phyloP scores from a whole-genome alignment of 768 basidiomycete species.

The Boletus rufocinnamomeus region DNA sequence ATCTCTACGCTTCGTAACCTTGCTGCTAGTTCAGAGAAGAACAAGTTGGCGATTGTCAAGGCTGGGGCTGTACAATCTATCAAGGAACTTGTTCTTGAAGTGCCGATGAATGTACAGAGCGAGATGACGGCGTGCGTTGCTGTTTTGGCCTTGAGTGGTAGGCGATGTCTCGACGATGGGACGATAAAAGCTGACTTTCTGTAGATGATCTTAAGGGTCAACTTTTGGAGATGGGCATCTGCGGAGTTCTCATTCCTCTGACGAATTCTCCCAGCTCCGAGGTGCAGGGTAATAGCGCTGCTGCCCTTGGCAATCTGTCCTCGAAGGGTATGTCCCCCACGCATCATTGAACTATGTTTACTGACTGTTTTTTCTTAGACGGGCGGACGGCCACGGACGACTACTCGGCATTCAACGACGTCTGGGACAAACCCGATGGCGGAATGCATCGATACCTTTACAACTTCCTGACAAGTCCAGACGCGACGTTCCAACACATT shows the following conservation, averaged over 20 bases:
- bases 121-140: conserved; percentile 99
- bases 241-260: conserved; percentile 94
- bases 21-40: conserved; percentile 96
- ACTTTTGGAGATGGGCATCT: conserved; percentile 96
- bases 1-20: conserved; percentile 96
- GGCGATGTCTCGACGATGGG: conserved; percentile 26
- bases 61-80: conserved; percentile 97
- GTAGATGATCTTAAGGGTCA: conserved; percentile 96
- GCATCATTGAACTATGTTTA: background rate
- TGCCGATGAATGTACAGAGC: conserved; percentile 95
- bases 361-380: conserved; percentile 44
- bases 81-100: conserved; percentile 93
- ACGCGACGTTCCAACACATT: conserved; percentile 99
- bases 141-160: conserved; percentile 92
- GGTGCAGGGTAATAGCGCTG: conserved; percentile 98
- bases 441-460: conserved; percentile 95
- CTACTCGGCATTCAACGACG: conserved; percentile 95
- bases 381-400: conserved; percentile 78
- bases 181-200: conserved; percentile 9
- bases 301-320: conserved; percentile 95
- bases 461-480: conserved; percentile 89
- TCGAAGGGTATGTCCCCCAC: conserved; percentile 71
- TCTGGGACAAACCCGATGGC: conserved; percentile 97
- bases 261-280: conserved; percentile 96
- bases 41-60: conserved; percentile 96